Evolutionary conservation across 192 early-diverging fungal species (phyloP), one percentile per base, ranked within the genome.

Genomic region (Coemansia sp.): DNA sequence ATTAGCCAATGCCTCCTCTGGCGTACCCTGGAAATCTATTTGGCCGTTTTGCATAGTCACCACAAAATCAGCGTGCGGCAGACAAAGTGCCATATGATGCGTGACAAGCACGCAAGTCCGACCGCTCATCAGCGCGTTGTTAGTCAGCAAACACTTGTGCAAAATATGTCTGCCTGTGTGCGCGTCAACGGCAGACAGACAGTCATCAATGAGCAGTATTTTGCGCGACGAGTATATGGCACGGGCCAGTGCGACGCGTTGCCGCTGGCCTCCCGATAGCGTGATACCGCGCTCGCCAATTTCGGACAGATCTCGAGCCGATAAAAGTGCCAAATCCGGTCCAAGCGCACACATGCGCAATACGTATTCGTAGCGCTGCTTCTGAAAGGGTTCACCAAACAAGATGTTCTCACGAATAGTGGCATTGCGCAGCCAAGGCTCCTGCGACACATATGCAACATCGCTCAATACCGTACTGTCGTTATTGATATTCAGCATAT

Each of bases 121-220:
- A 19, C 84, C 79, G 10, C 49, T 56, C 83, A 97, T 79, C 51
- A 94, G 84, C 25, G 5, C 29, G 5, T 39, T 45, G 14, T 19
- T 24, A 37, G 84, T 85, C 25, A 85, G 82, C 61, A 98, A 58
- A 54, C 91, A 93, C 35, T 91, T 58, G 25, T 94, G 83, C 57
- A 91, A 88, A 29, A 98, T 76, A 60, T 92, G 90, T 43, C 85
- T 86, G 12, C 90, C 94, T 1, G 95, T 98, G 39, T 94, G 94
- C 5, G 92, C 87, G 66, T 98, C 97, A 2, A 97, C 95, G 24
- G 97, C 97, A 29, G 90, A 92, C 45, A 96, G 81, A 67, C 89
- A 91, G 69, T 94, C 95, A 66, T 96, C 94, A 51, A 94, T 70
- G 9, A 95, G 69, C 25, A 95, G 65, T 22, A 71, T 61, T 9